Evolutionary conservation across 352 stramenopile genomes (phyloP).

Genomic region (Phytophthora hybrid): DNA sequence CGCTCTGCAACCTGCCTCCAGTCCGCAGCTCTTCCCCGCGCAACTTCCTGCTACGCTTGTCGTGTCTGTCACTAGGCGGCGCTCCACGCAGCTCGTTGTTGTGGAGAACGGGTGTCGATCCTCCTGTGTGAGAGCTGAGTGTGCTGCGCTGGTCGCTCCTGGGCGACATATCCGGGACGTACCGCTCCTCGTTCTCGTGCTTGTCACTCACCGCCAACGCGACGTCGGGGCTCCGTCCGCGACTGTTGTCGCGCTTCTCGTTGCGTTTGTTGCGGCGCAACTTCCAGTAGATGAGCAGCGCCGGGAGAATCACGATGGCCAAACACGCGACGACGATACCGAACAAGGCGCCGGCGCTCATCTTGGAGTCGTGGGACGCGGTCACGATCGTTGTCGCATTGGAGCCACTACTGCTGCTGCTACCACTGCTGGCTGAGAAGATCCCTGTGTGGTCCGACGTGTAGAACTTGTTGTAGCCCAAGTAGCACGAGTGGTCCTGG

Average conservation of each 20-base stretch:
- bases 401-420: conserved; percentile 17
- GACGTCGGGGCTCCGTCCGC: conserved; percentile 20
- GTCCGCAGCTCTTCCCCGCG: conserved; percentile 17
- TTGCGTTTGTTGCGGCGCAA: conserved; percentile 30
- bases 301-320: conserved; percentile 37
- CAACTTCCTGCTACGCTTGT: conserved; percentile 18
- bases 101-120: conserved; percentile 25
- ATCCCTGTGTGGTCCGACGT: conserved; percentile 38
- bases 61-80: conserved; percentile 14
- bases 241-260: conserved; percentile 13
- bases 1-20: conserved; percentile 20
- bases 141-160: conserved; percentile 30
- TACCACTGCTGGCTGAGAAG: background rate
- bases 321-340: conserved; percentile 43
- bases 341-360: conserved; percentile 34
- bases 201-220: conserved; percentile 43
- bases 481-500: conserved; percentile 34
- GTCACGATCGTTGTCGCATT: conserved; percentile 7
- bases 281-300: conserved; percentile 39
- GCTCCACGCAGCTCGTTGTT: conserved; percentile 34
- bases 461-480: conserved; percentile 49
- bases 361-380: conserved; percentile 23
- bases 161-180: conserved; percentile 39
- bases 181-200: conserved; percentile 35
- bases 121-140: conserved; percentile 26